Evolutionary conservation across 2,329 filamentous ascomycete genomes (phyloP).

Genomic region (Zalaria sp.): DNA sequence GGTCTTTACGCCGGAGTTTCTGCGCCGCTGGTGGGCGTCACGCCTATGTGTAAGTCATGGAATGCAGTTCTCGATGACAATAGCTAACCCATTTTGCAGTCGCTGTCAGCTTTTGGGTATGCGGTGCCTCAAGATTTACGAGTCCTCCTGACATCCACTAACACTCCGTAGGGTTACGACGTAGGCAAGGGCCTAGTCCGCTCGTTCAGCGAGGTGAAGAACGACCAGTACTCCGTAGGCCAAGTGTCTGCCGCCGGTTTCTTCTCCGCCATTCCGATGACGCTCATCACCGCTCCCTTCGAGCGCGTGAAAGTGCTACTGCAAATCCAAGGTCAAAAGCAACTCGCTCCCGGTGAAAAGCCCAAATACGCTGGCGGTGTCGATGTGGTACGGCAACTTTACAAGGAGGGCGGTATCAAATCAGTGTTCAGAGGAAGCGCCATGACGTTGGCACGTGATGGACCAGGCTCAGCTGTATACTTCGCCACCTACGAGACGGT

Average conservation of each 20-base stretch:
- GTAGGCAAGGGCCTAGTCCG: conserved; percentile 82
- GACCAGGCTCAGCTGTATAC: conserved; percentile 85
- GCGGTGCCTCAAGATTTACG: conserved; percentile 5
- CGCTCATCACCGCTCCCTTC: conserved; percentile 93
- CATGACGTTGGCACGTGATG: conserved; percentile 87
- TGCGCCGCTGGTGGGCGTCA: conserved; percentile 87
- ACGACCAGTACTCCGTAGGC: conserved; percentile 62
- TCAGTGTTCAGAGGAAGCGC: conserved; percentile 84
- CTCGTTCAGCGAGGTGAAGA: conserved; percentile 48
- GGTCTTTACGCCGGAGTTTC: conserved; percentile 95
- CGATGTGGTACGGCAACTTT: conserved; percentile 88
- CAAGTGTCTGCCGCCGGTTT: conserved; percentile 89
- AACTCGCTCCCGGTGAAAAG: conserved; percentile 74
- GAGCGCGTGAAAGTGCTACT: conserved; percentile 98
- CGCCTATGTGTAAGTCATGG: conserved; percentile 84
- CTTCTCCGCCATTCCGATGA: conserved; percentile 97
- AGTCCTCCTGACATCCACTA: not conserved
- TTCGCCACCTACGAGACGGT: conserved; percentile 96
- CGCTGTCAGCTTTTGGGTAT: conserved; percentile 52
- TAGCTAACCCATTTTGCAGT: conserved; percentile 26
- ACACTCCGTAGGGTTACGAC: conserved; percentile 66
- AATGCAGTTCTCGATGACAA: not conserved
- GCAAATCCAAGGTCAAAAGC: conserved; percentile 89
- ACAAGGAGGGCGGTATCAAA: conserved; percentile 76
- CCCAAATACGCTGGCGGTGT: conserved; percentile 76